These are phyloP conservation scores for Suillus decipiens DNA, from an alignment of 768 basidiomycete genomes.

Conservation along the genomic window DNA sequence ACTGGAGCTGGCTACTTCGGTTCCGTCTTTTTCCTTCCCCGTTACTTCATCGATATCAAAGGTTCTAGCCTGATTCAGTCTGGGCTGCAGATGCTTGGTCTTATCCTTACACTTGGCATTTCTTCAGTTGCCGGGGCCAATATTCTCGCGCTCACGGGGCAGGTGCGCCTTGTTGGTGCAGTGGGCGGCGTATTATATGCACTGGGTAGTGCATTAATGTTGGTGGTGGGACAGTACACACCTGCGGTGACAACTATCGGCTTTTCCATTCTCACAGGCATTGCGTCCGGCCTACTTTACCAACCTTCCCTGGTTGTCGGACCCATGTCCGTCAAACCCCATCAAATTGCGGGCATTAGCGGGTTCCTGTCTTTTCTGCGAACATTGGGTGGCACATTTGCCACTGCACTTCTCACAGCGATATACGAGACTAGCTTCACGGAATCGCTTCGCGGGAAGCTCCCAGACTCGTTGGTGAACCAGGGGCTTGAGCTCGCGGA, in stretches of 20 bases:
- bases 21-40: constrained; percentile 39
- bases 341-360: constrained; percentile 37
- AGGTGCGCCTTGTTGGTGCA: constrained; percentile 32
- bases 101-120: constrained; percentile 35
- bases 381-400: constrained; percentile 36
- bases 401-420: constrained; percentile 37
- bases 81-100: constrained; percentile 37
- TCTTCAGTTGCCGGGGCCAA: constrained; percentile 38
- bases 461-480: constrained; percentile 30
- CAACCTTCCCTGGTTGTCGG: constrained; percentile 38
- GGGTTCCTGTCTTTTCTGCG: constrained; percentile 38
- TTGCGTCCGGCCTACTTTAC: constrained; percentile 34
- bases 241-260: constrained; percentile 31
- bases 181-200: constrained; percentile 34
- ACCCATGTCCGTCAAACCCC: constrained; percentile 36
- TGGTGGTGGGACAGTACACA: constrained; percentile 32
- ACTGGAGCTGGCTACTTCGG: constrained; percentile 41
- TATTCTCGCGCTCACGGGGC: constrained; percentile 33
- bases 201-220: constrained; percentile 34
- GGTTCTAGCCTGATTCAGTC: constrained; percentile 33
- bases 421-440: constrained; percentile 36
- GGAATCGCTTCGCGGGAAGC: constrained; percentile 26
- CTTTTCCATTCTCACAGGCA: constrained; percentile 32
- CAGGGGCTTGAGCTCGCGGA: constrained; percentile 36
- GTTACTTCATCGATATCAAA: constrained; percentile 40